Evolutionary conservation across 371 early-diverging fungal species (phyloP).

Genomic region (Rhizomucor pusillus): DNA sequence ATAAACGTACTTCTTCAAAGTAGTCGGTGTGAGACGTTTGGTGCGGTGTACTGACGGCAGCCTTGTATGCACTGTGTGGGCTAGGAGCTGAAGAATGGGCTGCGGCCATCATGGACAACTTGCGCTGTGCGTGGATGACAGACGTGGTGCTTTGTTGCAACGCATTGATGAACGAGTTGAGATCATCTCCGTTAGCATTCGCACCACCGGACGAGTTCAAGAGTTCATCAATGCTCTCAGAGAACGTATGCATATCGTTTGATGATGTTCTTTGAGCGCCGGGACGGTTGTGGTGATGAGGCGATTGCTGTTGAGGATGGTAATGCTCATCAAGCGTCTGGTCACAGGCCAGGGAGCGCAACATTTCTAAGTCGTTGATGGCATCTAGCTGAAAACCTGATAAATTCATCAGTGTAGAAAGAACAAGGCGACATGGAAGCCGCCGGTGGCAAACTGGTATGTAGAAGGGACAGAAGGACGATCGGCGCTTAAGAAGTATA

Average conservation of each 20-base stretch:
- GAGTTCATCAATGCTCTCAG: conserved; percentile 5
- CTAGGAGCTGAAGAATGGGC: too few species aligned
- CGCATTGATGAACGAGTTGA: conserved; percentile 7
- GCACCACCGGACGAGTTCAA: conserved; percentile 1
- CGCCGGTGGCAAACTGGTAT: not conserved
- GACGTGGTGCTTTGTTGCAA: conserved; percentile 3
- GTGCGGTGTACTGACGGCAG: not conserved
- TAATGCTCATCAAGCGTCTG: not conserved
- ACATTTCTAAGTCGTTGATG: conserved; percentile 11
- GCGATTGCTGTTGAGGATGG: too few species aligned
- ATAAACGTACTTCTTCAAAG: conserved; percentile 13
- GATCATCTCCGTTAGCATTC: not conserved
- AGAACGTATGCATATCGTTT: too few species aligned
- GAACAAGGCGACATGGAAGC: not conserved
- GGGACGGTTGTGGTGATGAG: too few species aligned
- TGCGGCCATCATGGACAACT: not conserved
- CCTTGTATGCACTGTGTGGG: too few species aligned
- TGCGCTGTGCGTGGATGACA: not conserved
- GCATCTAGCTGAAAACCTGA: conserved; percentile 9
- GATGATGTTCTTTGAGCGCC: too few species aligned
- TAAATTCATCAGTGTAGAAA: conserved; percentile 7
- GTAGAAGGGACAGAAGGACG: not conserved
- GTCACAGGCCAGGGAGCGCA: conserved; percentile 8
- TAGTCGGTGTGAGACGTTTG: conserved; percentile 5
- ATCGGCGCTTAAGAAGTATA: not conserved